Base-by-base conservation (phyloP, 805 yeast genomes). In the Kluyveromyces lactis region DNA sequence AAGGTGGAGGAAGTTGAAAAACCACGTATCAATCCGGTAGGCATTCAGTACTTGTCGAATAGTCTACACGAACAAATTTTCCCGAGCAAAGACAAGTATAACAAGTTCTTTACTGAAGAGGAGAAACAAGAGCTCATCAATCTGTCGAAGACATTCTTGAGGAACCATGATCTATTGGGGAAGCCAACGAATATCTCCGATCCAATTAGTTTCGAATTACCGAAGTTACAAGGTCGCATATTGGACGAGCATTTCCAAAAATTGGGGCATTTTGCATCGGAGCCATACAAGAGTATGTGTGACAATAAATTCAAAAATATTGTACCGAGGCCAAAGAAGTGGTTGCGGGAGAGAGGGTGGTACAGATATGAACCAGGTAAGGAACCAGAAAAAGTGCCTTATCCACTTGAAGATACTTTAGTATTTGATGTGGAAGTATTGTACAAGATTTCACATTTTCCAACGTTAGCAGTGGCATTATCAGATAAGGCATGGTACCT, bases 361-460 rank as follows among this genome's bases (percentile, higher is more conserved):
- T 69, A 75, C 13, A 68, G 81, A 50, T 90, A 92, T 57, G 73
- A 63, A 3, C 63, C 66, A 0, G 80, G 79, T 1, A 54, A 63
- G 39, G 40, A 39, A 0, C 87, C 95, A 0, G 59, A 61, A 16
- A 42, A 54, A 0, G 95, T 92, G 0, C 67, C 66, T 0, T 79
- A 63, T 50, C 98, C 98, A 0, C 47, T 63, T 3, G 97, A 85
- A 42, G 70, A 77, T 31, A 76, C 74, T 2, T 53, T 92, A 10
- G 87, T 83, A 0, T 90, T 90, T 58, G 99, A 92, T 60, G 89
- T 86, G 9, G 99, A 92, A 57, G 85, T 81, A 0, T 56, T 89
- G 52, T 89, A 86, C 61, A 80, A 85, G 48, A 60, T 76, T 1
- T 75, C 92, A 0, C 73, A 71, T 3, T 89, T 77, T 54, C 80